Percentiles rank a stretch among this genome's conserved stretches.
Conservation (phyloP, 2,329 filamentous ascomycete species). For the Lachnellula hyalina region DNA sequence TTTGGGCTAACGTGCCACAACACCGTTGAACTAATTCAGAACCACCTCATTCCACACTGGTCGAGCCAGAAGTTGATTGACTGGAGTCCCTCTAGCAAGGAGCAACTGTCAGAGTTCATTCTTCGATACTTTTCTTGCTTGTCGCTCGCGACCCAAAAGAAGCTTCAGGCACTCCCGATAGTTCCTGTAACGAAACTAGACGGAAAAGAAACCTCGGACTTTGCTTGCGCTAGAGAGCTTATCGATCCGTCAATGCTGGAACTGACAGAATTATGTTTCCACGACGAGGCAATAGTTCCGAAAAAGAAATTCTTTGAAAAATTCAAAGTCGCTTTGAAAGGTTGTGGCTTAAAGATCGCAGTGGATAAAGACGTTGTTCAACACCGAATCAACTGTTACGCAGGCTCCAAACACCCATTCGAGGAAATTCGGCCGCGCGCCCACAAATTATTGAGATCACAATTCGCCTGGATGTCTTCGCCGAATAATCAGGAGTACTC, state of each 20-base stretch:
- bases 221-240: constrained; percentile 15
- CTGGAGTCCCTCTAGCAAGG: constrained; percentile 13
- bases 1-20: constrained; percentile 11
- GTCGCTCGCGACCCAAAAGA: not conserved
- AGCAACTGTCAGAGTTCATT: constrained; percentile 14
- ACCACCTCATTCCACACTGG: constrained; percentile 22
- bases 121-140: constrained; percentile 14
- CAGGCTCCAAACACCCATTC: constrained; percentile 3
- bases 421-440: constrained; percentile 5
- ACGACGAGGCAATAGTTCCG: constrained; percentile 25
- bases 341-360: constrained; percentile 17
- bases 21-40: constrained; percentile 9
- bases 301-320: constrained; percentile 11
- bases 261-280: constrained; percentile 22
- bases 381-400: constrained; percentile 12
- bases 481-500: not conserved
- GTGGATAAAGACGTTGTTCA: constrained; percentile 18
- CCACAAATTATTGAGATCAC: constrained; percentile 5
- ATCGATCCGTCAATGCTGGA: constrained; percentile 15
- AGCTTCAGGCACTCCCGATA: constrained; percentile 17
- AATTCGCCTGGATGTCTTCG: constrained; percentile 4
- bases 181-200: constrained; percentile 15
- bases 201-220: constrained; percentile 12
- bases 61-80: not conserved
- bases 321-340: constrained; percentile 15